Conservation (phyloP, 2,329 filamentous ascomycete species). For the Penicillium corylophilum region DNA sequence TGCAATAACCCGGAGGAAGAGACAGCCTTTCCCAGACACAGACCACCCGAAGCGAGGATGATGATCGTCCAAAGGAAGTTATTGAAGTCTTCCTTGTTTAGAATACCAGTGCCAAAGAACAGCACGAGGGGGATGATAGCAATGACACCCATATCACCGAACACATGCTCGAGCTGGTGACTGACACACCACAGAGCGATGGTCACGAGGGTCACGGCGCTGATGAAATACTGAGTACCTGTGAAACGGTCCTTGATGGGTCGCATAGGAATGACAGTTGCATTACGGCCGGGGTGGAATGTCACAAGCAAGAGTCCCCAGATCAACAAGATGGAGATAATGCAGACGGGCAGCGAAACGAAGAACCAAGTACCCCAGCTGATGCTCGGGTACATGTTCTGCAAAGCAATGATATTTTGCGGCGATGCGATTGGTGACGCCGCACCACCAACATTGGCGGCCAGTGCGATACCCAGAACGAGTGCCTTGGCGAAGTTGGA, state of each 20-base stretch:
- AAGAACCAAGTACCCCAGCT: slow-evolving; percentile 98
- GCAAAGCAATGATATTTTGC: slow-evolving; percentile 93
- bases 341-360: slow-evolving; percentile 86
- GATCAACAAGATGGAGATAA: slow-evolving; percentile 82
- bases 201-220: slow-evolving; percentile 74
- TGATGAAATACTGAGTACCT: slow-evolving; percentile 90
- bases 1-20: slow-evolving; percentile 89
- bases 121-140: slow-evolving; percentile 93
- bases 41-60: slow-evolving; percentile 89
- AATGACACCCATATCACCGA: slow-evolving; percentile 98
- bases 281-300: slow-evolving; percentile 81
- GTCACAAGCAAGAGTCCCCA: slow-evolving; percentile 83
- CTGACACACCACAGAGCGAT: slow-evolving; percentile 91
- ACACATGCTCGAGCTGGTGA: slow-evolving; percentile 80
- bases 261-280: slow-evolving; percentile 86
- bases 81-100: slow-evolving; percentile 99
- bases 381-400: slow-evolving; percentile 89
- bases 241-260: slow-evolving; percentile 85
- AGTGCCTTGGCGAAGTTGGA: slow-evolving; percentile 93
- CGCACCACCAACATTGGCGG: slow-evolving; percentile 94
- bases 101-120: slow-evolving; percentile 93
- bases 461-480: slow-evolving; percentile 90
- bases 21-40: slow-evolving; percentile 90
- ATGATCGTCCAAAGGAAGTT: slow-evolving; percentile 99
- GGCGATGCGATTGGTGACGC: slow-evolving; percentile 96